Base-by-base conservation (phyloP, 164 flowering plant species). In the Stephania yunnanensis region DNA sequence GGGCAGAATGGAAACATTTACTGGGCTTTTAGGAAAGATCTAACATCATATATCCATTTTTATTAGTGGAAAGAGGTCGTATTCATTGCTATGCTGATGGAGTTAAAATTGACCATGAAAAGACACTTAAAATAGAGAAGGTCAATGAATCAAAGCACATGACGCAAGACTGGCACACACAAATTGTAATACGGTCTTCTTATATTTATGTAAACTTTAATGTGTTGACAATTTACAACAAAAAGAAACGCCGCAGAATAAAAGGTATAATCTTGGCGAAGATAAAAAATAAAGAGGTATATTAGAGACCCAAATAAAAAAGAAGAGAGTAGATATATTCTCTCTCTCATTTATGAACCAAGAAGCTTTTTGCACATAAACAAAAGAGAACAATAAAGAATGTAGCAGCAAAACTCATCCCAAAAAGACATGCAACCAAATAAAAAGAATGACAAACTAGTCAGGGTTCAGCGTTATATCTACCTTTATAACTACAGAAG, bases 401-500 rank as follows among this genome's bases (percentile, higher is more conserved):
- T 36, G 42, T 36, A 36, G 42, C 42, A 36, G 4, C 31, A n/a
- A 19, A 30, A 19, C 30, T 30, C 72, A 68, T 19, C 6, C 42
- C 13, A 78, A 70, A 74, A 29, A 74, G 22, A 71, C 36, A 17
- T 12, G 69, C 22, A 9, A 13, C 46, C 53, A 17, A 10, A 15
- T 42, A 5, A 71, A 55, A 69, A 52, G 50, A 76, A 67, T 46
- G 44, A 48, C 64, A 58, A 71, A 52, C 20, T 17, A 42, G 15
- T 58, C 20, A 58, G 64, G 20, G 19, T 19, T 58, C 64, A 58
- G 64, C 20, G 19, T 15, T 58, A n/a, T 12, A 53, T 44, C 30
- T 85, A 91, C 98, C 97, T 95, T 95, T 75, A 95, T 92, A 46
- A 95, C 99, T 74, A 95, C 99, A 74, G 99, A 87, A 71, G 99